These are phyloP conservation scores for Purpureocillium takamizusanense DNA, from an alignment of 2,329 filamentous ascomycete genomes.

Conservation along the genomic window DNA sequence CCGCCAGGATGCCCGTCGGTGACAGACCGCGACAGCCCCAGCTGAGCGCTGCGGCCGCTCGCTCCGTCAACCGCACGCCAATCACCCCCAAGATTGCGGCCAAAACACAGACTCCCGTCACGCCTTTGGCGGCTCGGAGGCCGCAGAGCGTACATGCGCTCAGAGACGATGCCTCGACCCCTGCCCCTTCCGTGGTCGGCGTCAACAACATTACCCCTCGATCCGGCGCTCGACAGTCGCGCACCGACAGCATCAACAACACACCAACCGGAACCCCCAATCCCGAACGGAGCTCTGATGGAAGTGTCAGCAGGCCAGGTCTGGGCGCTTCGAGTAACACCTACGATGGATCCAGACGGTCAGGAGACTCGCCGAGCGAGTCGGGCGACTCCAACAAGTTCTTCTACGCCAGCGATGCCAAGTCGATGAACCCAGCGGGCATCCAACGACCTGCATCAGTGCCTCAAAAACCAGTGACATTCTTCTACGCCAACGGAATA, in stretches of 20 bases:
- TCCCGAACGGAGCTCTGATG: conserved; percentile 34
- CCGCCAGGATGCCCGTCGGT: conserved; percentile 34
- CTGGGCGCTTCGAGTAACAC: conserved; percentile 24
- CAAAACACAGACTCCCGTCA: conserved; percentile 27
- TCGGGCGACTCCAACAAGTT: conserved; percentile 50
- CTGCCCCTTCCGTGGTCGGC: conserved; percentile 47
- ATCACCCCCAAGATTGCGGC: conserved; percentile 48
- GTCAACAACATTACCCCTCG: conserved; percentile 65
- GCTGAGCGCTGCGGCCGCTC: conserved; percentile 52
- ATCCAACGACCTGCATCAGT: conserved; percentile 28
- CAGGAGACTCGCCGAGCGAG: conserved; percentile 15
- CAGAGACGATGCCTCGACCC: conserved; percentile 42
- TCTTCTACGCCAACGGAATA: conserved; percentile 48
- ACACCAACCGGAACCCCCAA: conserved; percentile 57
- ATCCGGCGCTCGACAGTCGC: conserved; percentile 62
- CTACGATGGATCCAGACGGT: conserved; percentile 17
- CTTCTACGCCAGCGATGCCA: conserved; percentile 82
- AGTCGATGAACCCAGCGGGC: conserved; percentile 28
- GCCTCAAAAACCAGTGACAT: conserved; percentile 39
- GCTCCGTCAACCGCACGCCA: conserved; percentile 39
- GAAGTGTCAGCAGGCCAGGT: conserved; percentile 13
- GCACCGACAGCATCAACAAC: conserved; percentile 58
- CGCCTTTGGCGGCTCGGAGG: conserved; percentile 33
- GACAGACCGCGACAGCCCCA: conserved; percentile 59
- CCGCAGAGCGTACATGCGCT: conserved; percentile 11